phyloP scores from a whole-genome alignment of 169 alveolate genomes.

The Eimeria necatrix region DNA sequence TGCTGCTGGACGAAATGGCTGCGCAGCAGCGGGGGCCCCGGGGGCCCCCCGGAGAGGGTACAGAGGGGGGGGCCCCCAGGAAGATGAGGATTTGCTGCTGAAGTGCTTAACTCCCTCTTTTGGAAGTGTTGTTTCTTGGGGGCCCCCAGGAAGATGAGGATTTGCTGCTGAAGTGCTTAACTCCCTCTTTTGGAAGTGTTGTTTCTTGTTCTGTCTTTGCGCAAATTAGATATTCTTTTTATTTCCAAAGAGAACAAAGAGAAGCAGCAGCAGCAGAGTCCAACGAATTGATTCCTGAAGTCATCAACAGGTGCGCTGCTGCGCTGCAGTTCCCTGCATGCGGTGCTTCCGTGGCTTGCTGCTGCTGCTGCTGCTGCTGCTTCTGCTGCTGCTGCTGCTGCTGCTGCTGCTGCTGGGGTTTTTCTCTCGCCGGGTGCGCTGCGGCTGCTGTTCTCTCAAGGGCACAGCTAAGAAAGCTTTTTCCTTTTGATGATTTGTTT shows the following conservation, averaged over 20 bases:
- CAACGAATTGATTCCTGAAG: background rate
- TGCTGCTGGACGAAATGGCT: background rate
- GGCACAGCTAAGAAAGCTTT: too few species aligned
- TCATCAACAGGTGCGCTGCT: background rate
- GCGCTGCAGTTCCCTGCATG: background rate
- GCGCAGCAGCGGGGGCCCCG: background rate
- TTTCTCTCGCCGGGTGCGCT: too few species aligned
- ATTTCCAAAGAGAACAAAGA: background rate
- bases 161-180: background rate
- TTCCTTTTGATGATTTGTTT: background rate
- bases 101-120: background rate
- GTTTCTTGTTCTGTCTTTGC: background rate
- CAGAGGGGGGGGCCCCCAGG: background rate
- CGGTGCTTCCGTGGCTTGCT: too few species aligned
- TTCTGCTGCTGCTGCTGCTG: too few species aligned
- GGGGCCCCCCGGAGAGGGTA: too few species aligned
- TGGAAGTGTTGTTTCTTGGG: background rate
- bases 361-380: too few species aligned
- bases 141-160: background rate
- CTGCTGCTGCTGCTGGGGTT: too few species aligned
- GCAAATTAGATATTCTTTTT: background rate
- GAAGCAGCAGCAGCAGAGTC: background rate
- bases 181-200: background rate
- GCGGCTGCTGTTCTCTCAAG: too few species aligned
- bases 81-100: background rate